Percentiles rank a stretch among this genome's conserved stretches.
Conservation (phyloP, 2,329 filamentous ascomycete species). For the Fusarium sp. region DNA sequence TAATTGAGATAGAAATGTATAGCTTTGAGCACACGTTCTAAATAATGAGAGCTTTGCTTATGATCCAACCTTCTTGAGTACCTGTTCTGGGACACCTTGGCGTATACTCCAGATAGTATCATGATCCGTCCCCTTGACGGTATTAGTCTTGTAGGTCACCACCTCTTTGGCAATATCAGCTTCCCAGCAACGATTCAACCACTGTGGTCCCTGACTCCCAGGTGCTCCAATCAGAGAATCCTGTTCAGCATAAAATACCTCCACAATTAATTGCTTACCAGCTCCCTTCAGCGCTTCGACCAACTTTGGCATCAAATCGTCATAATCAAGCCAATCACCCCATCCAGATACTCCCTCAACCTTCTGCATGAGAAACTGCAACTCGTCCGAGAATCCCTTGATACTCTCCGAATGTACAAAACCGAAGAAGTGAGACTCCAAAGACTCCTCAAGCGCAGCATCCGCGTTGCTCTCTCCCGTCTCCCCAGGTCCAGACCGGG, state of each 20-base stretch:
- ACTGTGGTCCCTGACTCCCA: not conserved
- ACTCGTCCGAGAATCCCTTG: constrained; percentile 17
- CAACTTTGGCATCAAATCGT: constrained; percentile 17
- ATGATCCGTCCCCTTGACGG: constrained; percentile 6
- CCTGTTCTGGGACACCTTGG: constrained; percentile 4
- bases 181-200: constrained; percentile 22
- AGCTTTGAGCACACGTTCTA: no score
- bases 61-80: not conserved
- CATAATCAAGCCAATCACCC: constrained; percentile 30
- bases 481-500: not conserved
- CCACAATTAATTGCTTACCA: not conserved
- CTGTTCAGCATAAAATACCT: constrained; percentile 27
- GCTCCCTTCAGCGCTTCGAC: not conserved
- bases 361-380: constrained; percentile 33
- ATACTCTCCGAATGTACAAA: constrained; percentile 9
- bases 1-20: not conserved
- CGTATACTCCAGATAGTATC: constrained; percentile 23
- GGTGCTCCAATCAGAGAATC: constrained; percentile 27
- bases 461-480: not conserved
- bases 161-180: not conserved
- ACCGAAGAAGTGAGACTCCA: constrained; percentile 13
- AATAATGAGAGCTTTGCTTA: not conserved
- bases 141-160: constrained; percentile 1
- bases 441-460: constrained; percentile 7
- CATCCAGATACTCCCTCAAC: not conserved